Conservation (phyloP, 2,329 filamentous ascomycete species). For the Orbilia oligospora region DNA sequence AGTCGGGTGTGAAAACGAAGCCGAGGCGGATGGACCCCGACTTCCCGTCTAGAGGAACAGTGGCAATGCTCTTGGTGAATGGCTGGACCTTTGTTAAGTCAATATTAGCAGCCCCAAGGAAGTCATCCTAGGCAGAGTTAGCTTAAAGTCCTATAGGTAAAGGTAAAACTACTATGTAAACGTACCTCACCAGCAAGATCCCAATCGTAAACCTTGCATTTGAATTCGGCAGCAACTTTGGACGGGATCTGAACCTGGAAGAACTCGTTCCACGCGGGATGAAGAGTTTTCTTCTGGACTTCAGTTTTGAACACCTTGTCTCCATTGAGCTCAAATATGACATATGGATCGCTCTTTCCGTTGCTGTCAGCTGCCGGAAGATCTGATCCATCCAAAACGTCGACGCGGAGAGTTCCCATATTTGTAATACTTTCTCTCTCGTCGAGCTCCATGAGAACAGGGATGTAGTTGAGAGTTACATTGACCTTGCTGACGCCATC, state of each 20-base stretch:
- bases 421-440: slow-evolving; percentile 99
- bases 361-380: slow-evolving; percentile 96
- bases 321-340: slow-evolving; percentile 91
- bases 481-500: slow-evolving; percentile 85
- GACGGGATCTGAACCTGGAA: slow-evolving; percentile 89
- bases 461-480: slow-evolving; percentile 94
- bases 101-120: slow-evolving; percentile 82
- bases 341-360: slow-evolving; percentile 96
- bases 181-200: slow-evolving; percentile 86
- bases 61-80: slow-evolving; percentile 83
- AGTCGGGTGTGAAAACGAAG: slow-evolving; percentile 92
- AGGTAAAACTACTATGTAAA: not conserved
- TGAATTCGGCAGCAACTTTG: slow-evolving; percentile 86
- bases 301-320: slow-evolving; percentile 96
- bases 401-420: slow-evolving; percentile 94
- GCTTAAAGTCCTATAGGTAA: not conserved
- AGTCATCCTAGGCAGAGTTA: slow-evolving; percentile 74
- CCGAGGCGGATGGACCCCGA: slow-evolving; percentile 86
- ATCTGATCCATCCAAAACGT: slow-evolving; percentile 86
- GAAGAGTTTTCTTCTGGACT: slow-evolving; percentile 94
- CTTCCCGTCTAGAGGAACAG: slow-evolving; percentile 73
- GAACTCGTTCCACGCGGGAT: slow-evolving; percentile 95
- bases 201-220: slow-evolving; percentile 90
- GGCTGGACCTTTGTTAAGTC: slow-evolving; percentile 85
- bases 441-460: slow-evolving; percentile 92